These are phyloP conservation scores for Colletotrichum chlorophyti DNA, from an alignment of 2,329 filamentous ascomycete genomes.

Conservation along the genomic window DNA sequence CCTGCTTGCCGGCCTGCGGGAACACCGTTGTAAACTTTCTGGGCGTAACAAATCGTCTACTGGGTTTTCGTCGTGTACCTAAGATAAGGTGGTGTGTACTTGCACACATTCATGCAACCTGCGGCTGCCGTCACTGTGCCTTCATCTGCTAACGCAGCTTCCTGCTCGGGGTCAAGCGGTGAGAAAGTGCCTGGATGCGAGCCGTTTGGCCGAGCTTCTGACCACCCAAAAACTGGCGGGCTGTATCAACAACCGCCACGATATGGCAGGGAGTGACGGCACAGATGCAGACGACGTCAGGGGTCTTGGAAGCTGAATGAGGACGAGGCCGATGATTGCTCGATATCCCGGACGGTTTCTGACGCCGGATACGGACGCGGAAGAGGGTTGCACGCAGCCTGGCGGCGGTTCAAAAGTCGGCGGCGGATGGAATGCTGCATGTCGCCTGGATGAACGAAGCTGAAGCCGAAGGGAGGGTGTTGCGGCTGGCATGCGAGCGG, in stretches of 20 bases:
- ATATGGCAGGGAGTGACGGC: constrained; percentile 4
- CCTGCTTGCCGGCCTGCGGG: not conserved
- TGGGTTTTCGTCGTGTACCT: too few species aligned
- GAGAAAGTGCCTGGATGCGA: constrained; percentile 23
- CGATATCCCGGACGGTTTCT: not conserved
- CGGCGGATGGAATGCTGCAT: constrained; percentile 6
- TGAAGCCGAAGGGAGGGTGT: constrained; percentile 1
- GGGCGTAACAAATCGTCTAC: too few species aligned
- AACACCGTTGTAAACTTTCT: not conserved
- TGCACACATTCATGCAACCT: constrained; percentile 22
- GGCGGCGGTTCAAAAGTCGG: not conserved
- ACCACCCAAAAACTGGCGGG: constrained; percentile 10
- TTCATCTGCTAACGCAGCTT: constrained; percentile 21
- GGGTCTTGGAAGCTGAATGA: constrained; percentile 1
- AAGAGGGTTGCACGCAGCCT: not conserved
- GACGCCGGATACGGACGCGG: constrained; percentile 8
- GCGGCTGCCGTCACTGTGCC: constrained; percentile 26
- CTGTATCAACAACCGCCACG: constrained; percentile 15
- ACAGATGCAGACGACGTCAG: not conserved
- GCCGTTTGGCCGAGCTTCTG: constrained; percentile 28
- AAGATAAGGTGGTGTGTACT: constrained; percentile 8
- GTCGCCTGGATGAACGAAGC: constrained; percentile 6
- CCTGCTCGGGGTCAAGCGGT: constrained; percentile 22
- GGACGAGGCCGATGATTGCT: not conserved
- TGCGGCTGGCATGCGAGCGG: constrained; percentile 16